Base-by-base conservation (phyloP, 2,329 filamentous ascomycete species). In the Karstenula rhodostoma region DNA sequence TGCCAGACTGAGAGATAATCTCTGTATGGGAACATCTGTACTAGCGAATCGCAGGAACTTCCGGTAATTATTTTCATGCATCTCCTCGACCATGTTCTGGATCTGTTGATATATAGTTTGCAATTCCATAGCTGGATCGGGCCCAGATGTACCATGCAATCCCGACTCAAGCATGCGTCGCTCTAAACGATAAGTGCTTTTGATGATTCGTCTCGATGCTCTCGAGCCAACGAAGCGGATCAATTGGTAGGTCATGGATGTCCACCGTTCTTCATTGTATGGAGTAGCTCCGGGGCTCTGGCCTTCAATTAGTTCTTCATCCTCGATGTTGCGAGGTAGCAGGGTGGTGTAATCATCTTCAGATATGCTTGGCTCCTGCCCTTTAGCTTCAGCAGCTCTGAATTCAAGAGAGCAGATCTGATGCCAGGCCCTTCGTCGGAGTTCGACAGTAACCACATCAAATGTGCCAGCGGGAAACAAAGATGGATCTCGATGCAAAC, bases 301-400 rank as follows among this genome's bases (percentile, higher is more conserved):
- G 22, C 77, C 77, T 42, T 78, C 75, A n/a, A 76, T 40, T 8
- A 79, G 70, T 27, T 78, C 75, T 29, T 77, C 74, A 22, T 79
- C 77, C n/a, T 76, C 72, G 7, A 79, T 70, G 53, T 79, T 79
- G 7, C 75, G 69, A 13, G 77, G 77, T 8, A 77, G 56, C 10
- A 77, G 47, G 4, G 77, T 77, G 12, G 77, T 79, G 54, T 77
- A 79, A 48, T 75, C 74, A 25, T 78, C 76, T 37, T 77, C 76
- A 8, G 69, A 68, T 32, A 79, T 69, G 47, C 69, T 73, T 8
- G 76, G 75, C 48, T 79, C 77, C 57, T 78, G 76, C 1, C 77
- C 77, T 62, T 77, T 78, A 42, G 73, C 77, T 53, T 79, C 77
- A 6, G 76, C 75, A 12, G 77, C 74, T 44, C 76, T 71, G 52